These are phyloP conservation scores for Phytopythium delawarense DNA, from an alignment of 352 stramenopile genomes.

Conservation along the genomic window DNA sequence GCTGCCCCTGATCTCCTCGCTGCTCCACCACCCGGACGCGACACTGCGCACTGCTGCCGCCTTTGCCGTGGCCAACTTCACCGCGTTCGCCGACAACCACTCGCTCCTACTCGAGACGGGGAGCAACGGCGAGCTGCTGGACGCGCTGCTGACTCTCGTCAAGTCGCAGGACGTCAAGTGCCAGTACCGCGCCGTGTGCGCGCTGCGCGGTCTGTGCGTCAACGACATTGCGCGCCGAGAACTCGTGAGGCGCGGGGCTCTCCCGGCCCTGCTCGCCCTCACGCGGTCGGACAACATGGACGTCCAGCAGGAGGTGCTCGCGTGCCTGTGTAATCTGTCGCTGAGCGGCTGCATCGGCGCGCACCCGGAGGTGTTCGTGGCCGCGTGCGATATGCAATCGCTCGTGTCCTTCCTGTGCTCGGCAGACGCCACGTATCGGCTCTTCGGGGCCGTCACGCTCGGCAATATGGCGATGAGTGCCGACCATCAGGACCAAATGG, in stretches of 20 bases:
- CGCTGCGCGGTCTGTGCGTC: constrained; percentile 91
- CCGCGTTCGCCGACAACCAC: constrained; percentile 91
- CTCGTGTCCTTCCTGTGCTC: constrained; percentile 95
- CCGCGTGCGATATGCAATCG: constrained; percentile 86
- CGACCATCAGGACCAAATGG: constrained; percentile 74
- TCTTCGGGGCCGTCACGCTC: constrained; percentile 95
- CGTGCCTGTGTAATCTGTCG: constrained; percentile 96
- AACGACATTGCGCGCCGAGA: constrained; percentile 81
- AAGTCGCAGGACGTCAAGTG: constrained; percentile 68
- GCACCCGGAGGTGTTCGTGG: constrained; percentile 85
- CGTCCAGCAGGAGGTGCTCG: constrained; percentile 94
- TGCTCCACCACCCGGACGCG: constrained; percentile 80
- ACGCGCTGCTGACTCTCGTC: constrained; percentile 52
- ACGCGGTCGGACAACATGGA: constrained; percentile 93
- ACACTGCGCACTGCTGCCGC: constrained; percentile 86
- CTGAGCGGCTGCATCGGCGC: constrained; percentile 93
- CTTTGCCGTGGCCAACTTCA: constrained; percentile 93
- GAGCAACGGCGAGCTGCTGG: constrained; percentile 24
- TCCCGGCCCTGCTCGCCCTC: constrained; percentile 87
- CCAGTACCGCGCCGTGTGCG: constrained; percentile 88
- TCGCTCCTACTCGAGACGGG: constrained; percentile 61
- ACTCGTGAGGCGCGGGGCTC: constrained; percentile 85
- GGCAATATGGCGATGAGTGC: constrained; percentile 90
- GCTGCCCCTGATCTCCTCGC: constrained; percentile 60
- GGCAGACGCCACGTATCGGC: constrained; percentile 90